phyloP scores from a whole-genome alignment of 75 land plant species.

The Selaginella tamariscina region DNA sequence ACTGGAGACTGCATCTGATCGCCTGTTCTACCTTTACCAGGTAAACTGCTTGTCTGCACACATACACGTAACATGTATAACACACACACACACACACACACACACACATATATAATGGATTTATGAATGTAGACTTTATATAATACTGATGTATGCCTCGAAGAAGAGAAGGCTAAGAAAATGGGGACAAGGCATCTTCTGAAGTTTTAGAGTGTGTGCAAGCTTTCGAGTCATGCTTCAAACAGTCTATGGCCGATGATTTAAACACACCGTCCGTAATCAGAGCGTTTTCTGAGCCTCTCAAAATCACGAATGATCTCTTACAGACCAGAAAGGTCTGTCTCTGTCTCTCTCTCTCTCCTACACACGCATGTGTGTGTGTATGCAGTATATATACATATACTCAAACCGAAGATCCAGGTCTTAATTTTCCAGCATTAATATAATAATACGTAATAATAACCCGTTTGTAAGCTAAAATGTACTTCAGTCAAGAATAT shows the following conservation, averaged over 20 bases:
- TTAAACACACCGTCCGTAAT: constrained; percentile 48
- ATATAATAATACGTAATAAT: too few species aligned
- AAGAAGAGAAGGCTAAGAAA: constrained; percentile 9
- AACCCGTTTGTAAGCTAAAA: too few species aligned
- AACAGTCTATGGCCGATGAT: constrained; percentile 73
- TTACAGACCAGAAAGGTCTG: constrained; percentile 36
- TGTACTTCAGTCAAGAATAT: too few species aligned
- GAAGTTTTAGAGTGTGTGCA: constrained; percentile 36
- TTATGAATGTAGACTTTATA: neutral
- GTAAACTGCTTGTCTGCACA: constrained; percentile 22
- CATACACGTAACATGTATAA: constrained; percentile 37
- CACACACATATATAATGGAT: constrained; percentile 16
- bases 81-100: constrained; percentile 2
- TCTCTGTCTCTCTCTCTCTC: neutral
- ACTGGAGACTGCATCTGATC: constrained; percentile 77
- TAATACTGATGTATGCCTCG: constrained; percentile 7
- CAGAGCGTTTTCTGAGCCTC: constrained; percentile 52
- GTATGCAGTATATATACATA: too few species aligned
- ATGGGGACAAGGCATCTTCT: constrained; percentile 13
- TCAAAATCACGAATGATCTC: constrained; percentile 56
- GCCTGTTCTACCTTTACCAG: constrained; percentile 73
- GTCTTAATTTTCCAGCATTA: too few species aligned
- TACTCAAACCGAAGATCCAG: too few species aligned
- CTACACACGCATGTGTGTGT: too few species aligned
- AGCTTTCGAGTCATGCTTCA: constrained; percentile 35